Base-by-base conservation (phyloP, 2,329 filamentous ascomycete species). In the Ascochyta rabiei region DNA sequence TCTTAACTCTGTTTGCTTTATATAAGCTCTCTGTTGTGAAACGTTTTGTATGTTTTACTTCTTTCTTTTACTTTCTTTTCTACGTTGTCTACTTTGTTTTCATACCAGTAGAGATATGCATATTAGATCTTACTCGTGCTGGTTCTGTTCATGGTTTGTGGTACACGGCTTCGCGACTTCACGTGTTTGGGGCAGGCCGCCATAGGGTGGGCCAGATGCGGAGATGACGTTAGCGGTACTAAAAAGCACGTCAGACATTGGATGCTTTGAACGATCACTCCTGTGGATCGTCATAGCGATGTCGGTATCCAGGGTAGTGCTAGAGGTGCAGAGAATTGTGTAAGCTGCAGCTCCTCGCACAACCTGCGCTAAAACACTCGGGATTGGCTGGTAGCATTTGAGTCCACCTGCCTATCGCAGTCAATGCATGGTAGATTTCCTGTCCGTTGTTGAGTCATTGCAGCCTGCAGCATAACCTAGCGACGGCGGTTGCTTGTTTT, bases 71-170 rank as follows among this genome's bases (percentile, higher is more conserved):
- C n/a, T n/a, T n/a, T n/a, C n/a, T n/a, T n/a, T n/a, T n/a, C n/a
- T n/a, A n/a, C n/a, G n/a, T n/a, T n/a, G n/a, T 54, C 66, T 78
- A 82, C 12, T 63, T 59, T 54, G 68, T 54, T 51, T 77, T 79
- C 50, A 72, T 77, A 30, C 71, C 75, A 56, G 63, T 63, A 37
- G 68, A 82, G 45, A 81, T 78, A 64, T 82, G 79, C 18, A 77
- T 72, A 61, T 81, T 77, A 1, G 79, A 79, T n/a, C 71, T 68
- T 7, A 79, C 59, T 48, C 72, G n/a, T n/a, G n/a, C n/a, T n/a
- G n/a, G n/a, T n/a, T n/a, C n/a, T n/a, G n/a, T n/a, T n/a, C n/a
- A n/a, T n/a, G n/a, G n/a, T n/a, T n/a, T n/a, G n/a, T n/a, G n/a
- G 26, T 28, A 33, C 30, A n/a, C 30, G 34, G 9, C 18, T 37